Base-by-base conservation (phyloP, 805 yeast species). In the Pichia exigua region DNA sequence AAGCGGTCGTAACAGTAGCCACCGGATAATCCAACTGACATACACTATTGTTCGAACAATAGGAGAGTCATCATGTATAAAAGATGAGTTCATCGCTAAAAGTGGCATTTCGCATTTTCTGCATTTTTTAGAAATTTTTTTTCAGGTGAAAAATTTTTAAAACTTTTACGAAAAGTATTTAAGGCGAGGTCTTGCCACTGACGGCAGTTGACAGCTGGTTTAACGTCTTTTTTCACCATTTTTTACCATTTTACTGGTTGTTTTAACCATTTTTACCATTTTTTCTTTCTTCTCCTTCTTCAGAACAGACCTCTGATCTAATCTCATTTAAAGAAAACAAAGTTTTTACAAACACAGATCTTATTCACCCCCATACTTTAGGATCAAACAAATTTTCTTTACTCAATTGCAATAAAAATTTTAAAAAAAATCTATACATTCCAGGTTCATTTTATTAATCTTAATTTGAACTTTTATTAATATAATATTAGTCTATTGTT, bases 231-330 rank as follows among this genome's bases (percentile, higher is more conserved):
- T 15, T 17, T 26, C 35, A 21, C 18, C 27, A 24, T 27, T 42
- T 48, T 48, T 35, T 17, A 21, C 17, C 26, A n/a, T 42, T 44
- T 38, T 40, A 44, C 39, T 35, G 20, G 12, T 49, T 18, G 24
- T 26, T 48, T 40, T 42, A n/a, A 44, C 38, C 32, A 41, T 51
- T 40, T 53, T 48, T 48, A 42, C 42, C 52, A 28, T 53, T 46
- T 35, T 42, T 54, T 32, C 27, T 42, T 46, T 44, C 44, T 49
- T 50, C 50, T 54, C 57, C 51, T 57, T 57, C 61, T 61, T 57
- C 54, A 52, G 56, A 48, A 54, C 54, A 54, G 54, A 51, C 56
- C 24, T 24, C 52, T 52, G 48, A 47, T 51, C 56, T 44, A 44
- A 45, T 47, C 53, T 50, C 51, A 47, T 30, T 24, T 30, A 47